These are phyloP conservation scores for Rhododendron vialii DNA, from an alignment of 148 eudicot species.

Conservation along the genomic window DNA sequence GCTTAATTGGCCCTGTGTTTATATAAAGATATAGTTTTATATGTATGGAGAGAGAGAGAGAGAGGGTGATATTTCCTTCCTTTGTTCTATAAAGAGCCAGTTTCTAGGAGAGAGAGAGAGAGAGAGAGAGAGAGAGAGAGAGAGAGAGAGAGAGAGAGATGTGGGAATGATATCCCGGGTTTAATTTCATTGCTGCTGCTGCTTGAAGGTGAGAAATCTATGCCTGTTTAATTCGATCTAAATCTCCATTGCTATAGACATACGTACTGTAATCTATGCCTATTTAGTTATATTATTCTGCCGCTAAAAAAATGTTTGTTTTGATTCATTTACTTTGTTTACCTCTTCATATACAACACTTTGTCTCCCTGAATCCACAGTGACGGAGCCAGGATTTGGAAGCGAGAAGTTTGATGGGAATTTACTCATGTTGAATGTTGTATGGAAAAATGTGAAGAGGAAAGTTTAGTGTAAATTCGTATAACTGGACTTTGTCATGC, in stretches of 20 bases:
- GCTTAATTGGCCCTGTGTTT: background rate
- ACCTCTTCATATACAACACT: background rate
- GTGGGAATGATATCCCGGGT: background rate
- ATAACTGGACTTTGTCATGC: background rate
- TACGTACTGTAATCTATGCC: background rate
- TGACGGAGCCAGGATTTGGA: background rate
- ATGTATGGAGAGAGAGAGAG: background rate
- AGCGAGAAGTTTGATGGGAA: background rate
- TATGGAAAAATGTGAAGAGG: too few relatives aligned
- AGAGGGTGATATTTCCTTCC: background rate
- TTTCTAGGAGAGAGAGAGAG: background rate
- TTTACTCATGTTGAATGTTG: background rate
- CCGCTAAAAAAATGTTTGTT: background rate
- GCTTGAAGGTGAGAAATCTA: background rate
- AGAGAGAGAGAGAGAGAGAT: background rate
- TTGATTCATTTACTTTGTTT: background rate
- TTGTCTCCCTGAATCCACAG: background rate
- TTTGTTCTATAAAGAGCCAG: background rate
- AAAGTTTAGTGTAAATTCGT: background rate
- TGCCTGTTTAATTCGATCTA: background rate
- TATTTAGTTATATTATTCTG: background rate
- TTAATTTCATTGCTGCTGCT: background rate
- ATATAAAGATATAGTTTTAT: too few relatives aligned
- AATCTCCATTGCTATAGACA: background rate
- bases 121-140: background rate